Evolutionary conservation across 306 rosid species (phyloP), one percentile per base, ranked within the genome.

Genomic region (Arachis hypogaea): DNA sequence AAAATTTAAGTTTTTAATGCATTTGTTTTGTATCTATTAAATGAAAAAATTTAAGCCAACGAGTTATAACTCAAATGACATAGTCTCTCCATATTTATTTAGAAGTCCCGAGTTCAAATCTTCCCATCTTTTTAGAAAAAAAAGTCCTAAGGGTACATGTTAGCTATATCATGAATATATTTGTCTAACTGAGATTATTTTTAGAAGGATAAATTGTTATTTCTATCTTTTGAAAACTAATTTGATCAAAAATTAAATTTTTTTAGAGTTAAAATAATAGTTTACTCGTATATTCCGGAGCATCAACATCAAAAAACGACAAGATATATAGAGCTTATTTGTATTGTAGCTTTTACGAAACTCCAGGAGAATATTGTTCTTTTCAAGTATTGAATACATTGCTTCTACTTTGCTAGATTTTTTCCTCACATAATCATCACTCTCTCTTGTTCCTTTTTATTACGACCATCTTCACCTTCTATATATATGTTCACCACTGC

Each of bases 311-410:
- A 75, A 66, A 76, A 80, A 78, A 55, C 69, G 28, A 22, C 28
- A 22, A 22, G 28, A 22, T 22, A 46, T 68, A 22, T 62, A 46
- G 11, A 70, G 62, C 30, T 79, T 76, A 8, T 59, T 49, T 11
- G 54, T 49, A 11, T 73, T 81, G 11, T 33, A 81, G 28, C 28
- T 81, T 77, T 82, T 78, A 62, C 89, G 86, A 82, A 88, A 80
- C 71, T 74, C 89, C 68, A 86, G 16, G 85, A 86, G 58, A 90
- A 80, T 84, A 61, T 75, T 59, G 45, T 81, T 73, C 76, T 79
- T 82, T 70, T 66, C 67, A 46, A 49, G 60, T 63, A 43, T 74
- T 41, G 75, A 83, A 67, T 49, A 80, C 76, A 16, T 22, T 22
- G 28, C 28, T 22, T 71, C 83, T 85, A 83, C 87, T 86, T 66